phyloP scores from a whole-genome alignment of 2,329 filamentous ascomycete genomes.

The Aplosporella prunicola region DNA sequence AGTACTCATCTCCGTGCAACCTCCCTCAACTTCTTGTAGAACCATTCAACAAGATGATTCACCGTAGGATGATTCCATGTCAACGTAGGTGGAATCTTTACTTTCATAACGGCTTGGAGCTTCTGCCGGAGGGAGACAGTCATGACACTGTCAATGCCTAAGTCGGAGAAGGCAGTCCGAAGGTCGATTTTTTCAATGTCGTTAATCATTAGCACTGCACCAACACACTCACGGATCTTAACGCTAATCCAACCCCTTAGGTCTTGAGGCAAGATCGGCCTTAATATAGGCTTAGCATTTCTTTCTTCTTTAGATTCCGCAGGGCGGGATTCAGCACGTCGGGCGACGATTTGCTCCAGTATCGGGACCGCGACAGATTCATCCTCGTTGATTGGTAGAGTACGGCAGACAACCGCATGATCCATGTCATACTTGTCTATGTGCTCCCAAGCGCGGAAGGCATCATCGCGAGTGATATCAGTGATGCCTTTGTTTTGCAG shows the following conservation, averaged over 20 bases:
- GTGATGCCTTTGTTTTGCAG: conserved; percentile 35
- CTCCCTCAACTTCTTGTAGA: conserved; percentile 18
- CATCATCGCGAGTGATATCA: conserved; percentile 33
- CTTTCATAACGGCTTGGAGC: conserved; percentile 25
- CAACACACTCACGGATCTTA: conserved; percentile 27
- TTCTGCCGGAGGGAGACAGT: conserved; percentile 27
- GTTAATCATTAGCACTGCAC: conserved; percentile 23
- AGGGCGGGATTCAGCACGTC: conserved; percentile 5
- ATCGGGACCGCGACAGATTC: conserved; percentile 21
- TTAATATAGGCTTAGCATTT: not conserved
- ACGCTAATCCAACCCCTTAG: conserved; percentile 22
- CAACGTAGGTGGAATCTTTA: conserved; percentile 32
- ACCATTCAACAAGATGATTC: conserved; percentile 29
- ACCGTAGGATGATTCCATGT: conserved; percentile 36
- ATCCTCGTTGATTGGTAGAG: conserved; percentile 21
- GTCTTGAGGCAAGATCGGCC: conserved; percentile 16
- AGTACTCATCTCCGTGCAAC: too few species aligned
- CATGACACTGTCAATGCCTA: conserved; percentile 35
- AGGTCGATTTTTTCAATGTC: conserved; percentile 26
- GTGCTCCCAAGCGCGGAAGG: conserved; percentile 35
- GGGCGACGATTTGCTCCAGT: conserved; percentile 21
- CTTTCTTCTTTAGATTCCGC: not conserved
- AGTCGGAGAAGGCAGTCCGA: conserved; percentile 25
- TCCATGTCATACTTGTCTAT: conserved; percentile 26
- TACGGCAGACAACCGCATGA: conserved; percentile 32